Conservation (phyloP, 164 flowering plant genomes). For the Dillenia suffruticosa region DNA sequence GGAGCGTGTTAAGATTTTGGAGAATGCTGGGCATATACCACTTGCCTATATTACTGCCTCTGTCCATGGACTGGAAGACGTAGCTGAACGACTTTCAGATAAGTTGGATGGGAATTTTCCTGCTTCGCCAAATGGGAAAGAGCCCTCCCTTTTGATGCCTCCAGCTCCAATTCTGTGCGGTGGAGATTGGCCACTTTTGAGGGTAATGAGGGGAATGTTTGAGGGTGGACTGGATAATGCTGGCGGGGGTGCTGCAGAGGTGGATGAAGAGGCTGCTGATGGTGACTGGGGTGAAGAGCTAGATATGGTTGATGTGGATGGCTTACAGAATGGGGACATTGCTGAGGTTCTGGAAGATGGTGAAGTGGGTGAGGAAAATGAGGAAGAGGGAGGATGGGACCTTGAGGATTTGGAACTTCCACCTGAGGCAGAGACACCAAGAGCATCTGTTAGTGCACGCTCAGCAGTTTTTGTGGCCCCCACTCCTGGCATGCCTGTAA, state of each 20-base stretch:
- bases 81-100: slow-evolving; percentile 57
- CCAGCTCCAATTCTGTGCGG: slow-evolving; percentile 66
- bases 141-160: slow-evolving; percentile 67
- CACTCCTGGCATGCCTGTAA: slow-evolving; percentile 75
- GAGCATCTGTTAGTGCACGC: slow-evolving; percentile 35
- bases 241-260: slow-evolving; percentile 41
- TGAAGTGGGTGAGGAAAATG: slow-evolving; percentile 54
- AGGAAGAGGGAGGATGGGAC: slow-evolving; percentile 77
- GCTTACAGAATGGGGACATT: slow-evolving; percentile 57
- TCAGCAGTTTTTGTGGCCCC: slow-evolving; percentile 69
- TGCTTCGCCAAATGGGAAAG: slow-evolving; percentile 41
- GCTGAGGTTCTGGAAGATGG: slow-evolving; percentile 44
- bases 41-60: slow-evolving; percentile 86
- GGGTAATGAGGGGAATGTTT: slow-evolving; percentile 82
- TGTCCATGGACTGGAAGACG: slow-evolving; percentile 70
- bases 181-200: slow-evolving; percentile 72
- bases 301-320: slow-evolving; percentile 61
- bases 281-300: slow-evolving; percentile 85
- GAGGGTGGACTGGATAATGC: slow-evolving; percentile 70
- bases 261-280: slow-evolving; percentile 57
- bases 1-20: slow-evolving; percentile 84
- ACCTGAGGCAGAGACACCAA: slow-evolving; percentile 59
- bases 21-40: slow-evolving; percentile 79
- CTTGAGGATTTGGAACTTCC: slow-evolving; percentile 69
- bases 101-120: slow-evolving; percentile 75